phyloP scores from a whole-genome alignment of 257 asterid genomes.

The Solanum pinnatisectum region DNA sequence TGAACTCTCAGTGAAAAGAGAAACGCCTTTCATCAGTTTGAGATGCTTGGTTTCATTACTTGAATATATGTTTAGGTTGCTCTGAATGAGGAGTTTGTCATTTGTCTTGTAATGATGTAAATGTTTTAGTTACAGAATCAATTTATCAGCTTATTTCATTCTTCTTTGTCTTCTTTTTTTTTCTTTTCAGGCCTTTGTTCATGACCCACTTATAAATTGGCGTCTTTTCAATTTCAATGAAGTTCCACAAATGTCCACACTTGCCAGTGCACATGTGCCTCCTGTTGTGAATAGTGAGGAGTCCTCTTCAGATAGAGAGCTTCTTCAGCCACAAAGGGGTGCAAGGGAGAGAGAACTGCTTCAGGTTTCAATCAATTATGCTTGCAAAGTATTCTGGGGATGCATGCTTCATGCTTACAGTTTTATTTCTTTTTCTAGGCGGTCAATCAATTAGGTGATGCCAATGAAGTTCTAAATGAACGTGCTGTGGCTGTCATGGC shows the following conservation, averaged over 20 bases:
- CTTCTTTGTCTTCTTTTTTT: not conserved
- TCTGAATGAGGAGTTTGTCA: not conserved
- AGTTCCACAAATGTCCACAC: constrained; percentile 84
- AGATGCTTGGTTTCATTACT: not conserved
- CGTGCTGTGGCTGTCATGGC: constrained; percentile 96
- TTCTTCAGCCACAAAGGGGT: constrained; percentile 78
- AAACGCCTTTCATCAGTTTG: not conserved
- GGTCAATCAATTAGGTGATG: constrained; percentile 94
- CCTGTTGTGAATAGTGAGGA: constrained; percentile 63
- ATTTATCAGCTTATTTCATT: not conserved
- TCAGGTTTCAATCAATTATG: constrained; percentile 37
- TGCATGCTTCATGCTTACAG: not conserved
- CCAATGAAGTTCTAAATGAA: constrained; percentile 93
- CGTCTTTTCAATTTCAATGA: constrained; percentile 98
- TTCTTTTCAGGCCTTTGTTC: constrained; percentile 86
- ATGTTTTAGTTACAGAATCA: not conserved
- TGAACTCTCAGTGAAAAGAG: not conserved
- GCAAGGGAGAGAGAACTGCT: constrained; percentile 92
- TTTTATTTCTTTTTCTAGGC: constrained; percentile 40
- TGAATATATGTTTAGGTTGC: not conserved
- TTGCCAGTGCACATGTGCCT: constrained; percentile 47
- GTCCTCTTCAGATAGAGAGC: constrained; percentile 45
- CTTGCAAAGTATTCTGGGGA: not conserved
- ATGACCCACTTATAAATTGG: constrained; percentile 97
- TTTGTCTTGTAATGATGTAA: not conserved